A percentile compares a stretch with the other conserved stretches of the same genome.
These are phyloP conservation scores for Piper betle DNA, from an alignment of 164 flowering plant species.

Conservation along the genomic window DNA sequence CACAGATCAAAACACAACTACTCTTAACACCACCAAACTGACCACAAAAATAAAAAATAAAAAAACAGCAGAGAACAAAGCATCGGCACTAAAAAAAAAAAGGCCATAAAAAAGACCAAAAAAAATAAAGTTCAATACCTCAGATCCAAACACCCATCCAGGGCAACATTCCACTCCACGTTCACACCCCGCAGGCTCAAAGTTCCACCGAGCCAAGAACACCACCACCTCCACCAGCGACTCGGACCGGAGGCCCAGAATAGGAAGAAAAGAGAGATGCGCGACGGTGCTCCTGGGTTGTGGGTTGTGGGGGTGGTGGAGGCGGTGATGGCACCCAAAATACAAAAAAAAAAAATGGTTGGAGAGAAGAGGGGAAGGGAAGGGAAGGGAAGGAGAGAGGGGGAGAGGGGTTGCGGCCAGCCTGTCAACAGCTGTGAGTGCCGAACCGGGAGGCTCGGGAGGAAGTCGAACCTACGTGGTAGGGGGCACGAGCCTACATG, in stretches of 20 bases:
- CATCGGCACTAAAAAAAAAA: too few species aligned
- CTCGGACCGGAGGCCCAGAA: conserved; percentile 2
- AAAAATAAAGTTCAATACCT: neutral
- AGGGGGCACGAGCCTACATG: conserved; percentile 3
- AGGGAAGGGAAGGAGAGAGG: conserved; percentile 11
- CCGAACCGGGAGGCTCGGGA: conserved; percentile 10
- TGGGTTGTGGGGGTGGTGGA: conserved; percentile 11
- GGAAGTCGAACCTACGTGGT: conserved; percentile 15
- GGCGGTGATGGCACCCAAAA: conserved; percentile 6
- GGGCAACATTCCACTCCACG: neutral
- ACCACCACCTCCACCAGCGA: neutral
- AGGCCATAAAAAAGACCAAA: too few species aligned
- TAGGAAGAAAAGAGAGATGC: conserved; percentile 1
- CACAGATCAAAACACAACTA: too few species aligned
- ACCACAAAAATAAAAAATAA: too few species aligned
- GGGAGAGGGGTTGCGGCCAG: conserved; percentile 37
- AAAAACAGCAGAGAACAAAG: too few species aligned
- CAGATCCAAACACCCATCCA: neutral
- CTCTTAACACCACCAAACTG: too few species aligned
- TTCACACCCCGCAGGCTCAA: neutral
- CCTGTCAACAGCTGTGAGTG: conserved; percentile 40
- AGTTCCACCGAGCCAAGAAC: neutral
- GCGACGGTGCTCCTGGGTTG: conserved; percentile 2
- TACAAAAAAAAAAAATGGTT: neutral
- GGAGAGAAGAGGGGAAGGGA: conserved; percentile 7